Conservation (phyloP, 192 early-diverging fungal genomes). For the Coemansia sp. region DNA sequence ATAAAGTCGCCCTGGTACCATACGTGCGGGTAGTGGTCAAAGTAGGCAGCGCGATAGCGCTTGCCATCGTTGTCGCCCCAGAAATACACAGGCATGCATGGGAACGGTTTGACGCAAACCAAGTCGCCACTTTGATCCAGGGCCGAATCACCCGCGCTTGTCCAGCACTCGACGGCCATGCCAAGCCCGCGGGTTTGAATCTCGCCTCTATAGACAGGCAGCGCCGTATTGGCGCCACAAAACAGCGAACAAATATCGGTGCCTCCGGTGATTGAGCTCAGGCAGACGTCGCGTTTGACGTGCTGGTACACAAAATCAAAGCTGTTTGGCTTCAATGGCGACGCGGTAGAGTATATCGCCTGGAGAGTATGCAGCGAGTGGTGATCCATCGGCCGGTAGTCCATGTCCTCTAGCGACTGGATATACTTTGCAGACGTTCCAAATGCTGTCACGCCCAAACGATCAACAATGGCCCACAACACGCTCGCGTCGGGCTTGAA, state of each 20-base stretch:
- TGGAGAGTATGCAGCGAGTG: slow-evolving; percentile 64
- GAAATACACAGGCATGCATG: slow-evolving; percentile 95
- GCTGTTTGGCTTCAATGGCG: slow-evolving; percentile 86
- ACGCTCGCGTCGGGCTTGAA: slow-evolving; percentile 75
- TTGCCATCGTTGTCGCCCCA: slow-evolving; percentile 72
- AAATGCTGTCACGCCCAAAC: slow-evolving; percentile 77
- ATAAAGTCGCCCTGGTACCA: slow-evolving; percentile 99
- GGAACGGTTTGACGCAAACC: slow-evolving; percentile 91
- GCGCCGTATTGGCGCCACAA: slow-evolving; percentile 82
- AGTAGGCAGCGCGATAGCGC: slow-evolving; percentile 88
- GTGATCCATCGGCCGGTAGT: slow-evolving; percentile 58
- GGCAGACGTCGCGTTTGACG: slow-evolving; percentile 78
- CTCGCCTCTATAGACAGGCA: slow-evolving; percentile 91
- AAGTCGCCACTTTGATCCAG: slow-evolving; percentile 78
- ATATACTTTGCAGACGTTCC: slow-evolving; percentile 97
- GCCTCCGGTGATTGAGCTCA: slow-evolving; percentile 95
- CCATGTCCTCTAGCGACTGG: slow-evolving; percentile 76
- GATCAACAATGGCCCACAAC: slow-evolving; percentile 77
- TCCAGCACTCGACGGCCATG: slow-evolving; percentile 94
- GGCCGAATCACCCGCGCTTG: slow-evolving; percentile 56
- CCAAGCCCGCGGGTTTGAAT: slow-evolving; percentile 90
- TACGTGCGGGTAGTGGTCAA: slow-evolving; percentile 72
- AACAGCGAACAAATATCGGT: slow-evolving; percentile 97
- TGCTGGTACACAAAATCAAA: slow-evolving; percentile 87
- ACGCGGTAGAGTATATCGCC: slow-evolving; percentile 89